Evolutionary conservation across 805 yeast species (phyloP).

Genomic region (Kluyveromyces nonfermentans): DNA sequence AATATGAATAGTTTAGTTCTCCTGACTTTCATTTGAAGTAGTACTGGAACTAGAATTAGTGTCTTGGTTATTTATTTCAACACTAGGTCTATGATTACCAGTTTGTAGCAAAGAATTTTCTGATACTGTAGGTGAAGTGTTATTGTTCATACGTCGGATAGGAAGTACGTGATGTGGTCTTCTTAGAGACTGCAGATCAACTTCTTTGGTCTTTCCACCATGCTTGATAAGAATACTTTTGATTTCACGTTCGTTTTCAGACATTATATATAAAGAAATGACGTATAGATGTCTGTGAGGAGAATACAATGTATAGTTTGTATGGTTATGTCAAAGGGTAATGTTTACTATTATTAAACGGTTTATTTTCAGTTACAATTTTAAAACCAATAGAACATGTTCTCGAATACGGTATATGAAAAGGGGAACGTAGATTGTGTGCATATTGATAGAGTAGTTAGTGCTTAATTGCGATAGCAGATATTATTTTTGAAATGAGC

Average conservation of each 20-base stretch:
- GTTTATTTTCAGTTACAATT: not conserved
- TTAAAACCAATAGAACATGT: no score
- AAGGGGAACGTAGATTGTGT: not conserved
- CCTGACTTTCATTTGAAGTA: not conserved
- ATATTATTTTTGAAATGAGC: not conserved
- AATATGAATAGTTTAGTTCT: not conserved
- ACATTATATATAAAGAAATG: not conserved
- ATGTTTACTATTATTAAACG: not conserved
- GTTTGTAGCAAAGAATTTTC: constrained; percentile 10
- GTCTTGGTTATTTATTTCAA: not conserved
- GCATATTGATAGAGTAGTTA: not conserved
- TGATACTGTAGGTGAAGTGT: not conserved
- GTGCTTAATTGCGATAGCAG: no score
- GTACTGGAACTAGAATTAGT: not conserved
- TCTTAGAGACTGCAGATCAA: constrained; percentile 15
- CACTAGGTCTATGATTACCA: constrained; percentile 20
- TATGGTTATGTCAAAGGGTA: not conserved
- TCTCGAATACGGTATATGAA: no score
- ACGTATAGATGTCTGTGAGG: not conserved
- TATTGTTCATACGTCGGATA: not conserved
- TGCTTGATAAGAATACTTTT: constrained; percentile 12
- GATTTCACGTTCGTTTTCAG: constrained; percentile 1
- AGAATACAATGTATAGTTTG: not conserved
- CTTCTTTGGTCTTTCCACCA: constrained; percentile 16
- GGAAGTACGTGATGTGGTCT: constrained; percentile 14